A percentile compares a stretch with the other conserved stretches of the same genome.
These are phyloP conservation scores for Pseudocercospora vitis DNA, from an alignment of 2,329 filamentous ascomycete genomes.

Conservation along the genomic window DNA sequence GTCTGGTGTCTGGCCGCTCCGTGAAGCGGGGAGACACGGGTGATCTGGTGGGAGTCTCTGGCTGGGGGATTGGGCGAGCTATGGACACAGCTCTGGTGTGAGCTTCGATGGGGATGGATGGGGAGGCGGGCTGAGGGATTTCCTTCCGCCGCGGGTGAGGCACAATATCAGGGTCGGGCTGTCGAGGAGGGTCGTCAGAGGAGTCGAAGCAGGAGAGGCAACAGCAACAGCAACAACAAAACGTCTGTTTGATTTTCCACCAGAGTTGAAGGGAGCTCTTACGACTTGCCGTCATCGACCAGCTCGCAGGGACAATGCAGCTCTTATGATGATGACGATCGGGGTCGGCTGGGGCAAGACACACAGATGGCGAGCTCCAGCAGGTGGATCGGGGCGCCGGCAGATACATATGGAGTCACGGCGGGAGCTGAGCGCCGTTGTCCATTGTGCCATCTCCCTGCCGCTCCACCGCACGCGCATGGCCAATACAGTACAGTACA, in stretches of 20 bases:
- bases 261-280: constrained; percentile 5
- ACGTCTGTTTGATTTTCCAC: constrained; percentile 10
- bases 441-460: neutral
- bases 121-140: neutral
- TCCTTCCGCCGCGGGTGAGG: neutral
- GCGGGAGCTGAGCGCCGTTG: neutral
- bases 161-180: neutral
- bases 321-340: constrained; percentile 2
- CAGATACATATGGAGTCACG: no score
- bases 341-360: neutral
- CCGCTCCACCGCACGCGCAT: neutral
- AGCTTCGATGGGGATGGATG: neutral
- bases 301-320: constrained; percentile 1
- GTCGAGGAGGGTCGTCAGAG: constrained; percentile 2
- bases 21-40: neutral
- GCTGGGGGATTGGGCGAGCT: neutral
- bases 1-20: neutral
- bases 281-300: constrained; percentile 3
- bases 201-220: neutral
- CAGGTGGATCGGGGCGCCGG: constrained; percentile 4
- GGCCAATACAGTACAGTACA: no score
- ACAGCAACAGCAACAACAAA: constrained; percentile 10
- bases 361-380: no score
- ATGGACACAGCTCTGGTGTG: neutral
- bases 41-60: neutral